Evolutionary conservation across 2,329 filamentous ascomycete species (phyloP).

Genomic region (Meredithiella fracta): DNA sequence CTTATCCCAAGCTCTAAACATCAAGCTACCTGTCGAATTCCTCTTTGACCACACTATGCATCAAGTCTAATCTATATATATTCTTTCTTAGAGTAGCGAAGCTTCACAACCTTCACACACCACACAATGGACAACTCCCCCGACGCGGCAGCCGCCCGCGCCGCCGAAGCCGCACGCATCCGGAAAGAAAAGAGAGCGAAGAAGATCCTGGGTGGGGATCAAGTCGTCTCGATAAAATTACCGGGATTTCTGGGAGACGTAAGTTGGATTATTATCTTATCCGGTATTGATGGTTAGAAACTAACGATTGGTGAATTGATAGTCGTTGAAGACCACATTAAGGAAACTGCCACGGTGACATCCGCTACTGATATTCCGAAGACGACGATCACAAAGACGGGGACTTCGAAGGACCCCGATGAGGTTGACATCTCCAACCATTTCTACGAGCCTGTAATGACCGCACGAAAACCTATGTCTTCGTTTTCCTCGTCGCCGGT

Average conservation of each 20-base stretch:
- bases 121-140: constrained; percentile 18
- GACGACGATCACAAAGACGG: constrained; percentile 21
- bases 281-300: no score
- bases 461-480: constrained; percentile 18
- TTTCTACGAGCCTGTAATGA: constrained; percentile 38
- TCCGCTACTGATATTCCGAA: constrained; percentile 15
- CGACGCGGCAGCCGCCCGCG: constrained; percentile 34
- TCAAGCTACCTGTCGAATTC: no score
- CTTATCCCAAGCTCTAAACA: not conserved
- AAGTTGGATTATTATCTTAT: not conserved
- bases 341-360: constrained; percentile 17
- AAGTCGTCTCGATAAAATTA: constrained; percentile 58
- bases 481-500: constrained; percentile 20
- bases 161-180: constrained; percentile 51
- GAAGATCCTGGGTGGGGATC: constrained; percentile 60
- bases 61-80: no score
- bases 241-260: constrained; percentile 26
- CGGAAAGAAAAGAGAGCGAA: constrained; percentile 66
- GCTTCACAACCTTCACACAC: not conserved
- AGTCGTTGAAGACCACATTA: constrained; percentile 8
- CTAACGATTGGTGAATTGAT: not conserved
- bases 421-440: constrained; percentile 69
- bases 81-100: no score
- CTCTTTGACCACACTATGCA: no score
- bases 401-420: constrained; percentile 37